phyloP scores from a whole-genome alignment of 2,329 filamentous ascomycete genomes.

The Fusarium liriodendri region DNA sequence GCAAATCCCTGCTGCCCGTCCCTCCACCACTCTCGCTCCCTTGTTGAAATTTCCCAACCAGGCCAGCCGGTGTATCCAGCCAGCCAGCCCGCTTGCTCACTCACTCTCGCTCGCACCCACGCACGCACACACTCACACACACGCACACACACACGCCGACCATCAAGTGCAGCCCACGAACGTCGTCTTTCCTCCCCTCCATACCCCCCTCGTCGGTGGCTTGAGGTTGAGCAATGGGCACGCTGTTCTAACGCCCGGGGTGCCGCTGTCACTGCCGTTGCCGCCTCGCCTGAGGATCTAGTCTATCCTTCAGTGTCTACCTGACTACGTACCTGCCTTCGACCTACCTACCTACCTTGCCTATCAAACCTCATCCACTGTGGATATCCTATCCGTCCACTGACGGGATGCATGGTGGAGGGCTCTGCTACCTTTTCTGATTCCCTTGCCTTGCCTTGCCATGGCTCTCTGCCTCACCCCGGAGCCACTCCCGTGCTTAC shows the following conservation, averaged over 20 bases:
- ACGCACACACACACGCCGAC: slow-evolving; percentile 6
- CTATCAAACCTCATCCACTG: slow-evolving; percentile 1
- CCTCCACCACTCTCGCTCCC: slow-evolving; percentile 13
- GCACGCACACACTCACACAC: background rate
- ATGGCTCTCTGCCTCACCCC: slow-evolving; percentile 29
- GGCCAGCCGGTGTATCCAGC: slow-evolving; percentile 20
- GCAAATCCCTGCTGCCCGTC: slow-evolving; percentile 12
- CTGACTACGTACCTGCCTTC: background rate
- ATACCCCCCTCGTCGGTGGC: slow-evolving; percentile 31
- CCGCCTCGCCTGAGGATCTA: slow-evolving; percentile 24
- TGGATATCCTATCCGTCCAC: slow-evolving; percentile 20
- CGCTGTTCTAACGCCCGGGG: slow-evolving; percentile 26
- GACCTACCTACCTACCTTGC: background rate
- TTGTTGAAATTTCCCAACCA: slow-evolving; percentile 15
- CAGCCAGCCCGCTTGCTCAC: slow-evolving; percentile 3
- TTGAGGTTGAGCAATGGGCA: slow-evolving; percentile 41
- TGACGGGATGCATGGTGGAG: slow-evolving; percentile 10
- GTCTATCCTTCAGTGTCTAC: slow-evolving; percentile 10
- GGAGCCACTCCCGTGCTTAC: slow-evolving; percentile 13
- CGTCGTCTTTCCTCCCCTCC: background rate
- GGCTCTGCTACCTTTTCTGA: slow-evolving; percentile 14
- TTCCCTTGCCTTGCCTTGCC: slow-evolving; percentile 6
- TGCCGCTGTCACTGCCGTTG: slow-evolving; percentile 13
- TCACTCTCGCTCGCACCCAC: background rate
- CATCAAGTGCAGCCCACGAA: slow-evolving; percentile 21